Conservation (phyloP, 2,329 filamentous ascomycete genomes). For the Monosporascus sp. region DNA sequence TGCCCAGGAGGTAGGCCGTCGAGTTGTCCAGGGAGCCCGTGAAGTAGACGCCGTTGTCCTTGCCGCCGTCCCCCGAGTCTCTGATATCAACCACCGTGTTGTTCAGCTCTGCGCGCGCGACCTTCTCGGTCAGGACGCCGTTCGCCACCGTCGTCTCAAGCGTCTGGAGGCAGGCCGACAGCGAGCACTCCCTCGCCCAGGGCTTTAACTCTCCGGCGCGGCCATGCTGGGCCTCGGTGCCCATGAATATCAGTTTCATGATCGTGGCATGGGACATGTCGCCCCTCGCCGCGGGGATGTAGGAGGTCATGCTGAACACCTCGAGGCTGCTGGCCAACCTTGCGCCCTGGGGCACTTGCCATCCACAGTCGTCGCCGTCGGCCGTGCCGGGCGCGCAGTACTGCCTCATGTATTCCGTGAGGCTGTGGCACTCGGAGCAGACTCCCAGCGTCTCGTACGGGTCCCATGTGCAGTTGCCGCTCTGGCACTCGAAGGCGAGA, state of each 20-base stretch:
- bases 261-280: constrained; percentile 26
- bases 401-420: constrained; percentile 22
- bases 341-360: constrained; percentile 23
- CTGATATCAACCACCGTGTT: constrained; percentile 20
- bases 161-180: constrained; percentile 27
- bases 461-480: constrained; percentile 26
- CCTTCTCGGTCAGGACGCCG: constrained; percentile 23
- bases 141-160: constrained; percentile 18
- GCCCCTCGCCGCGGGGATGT: constrained; percentile 20
- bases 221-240: constrained; percentile 22
- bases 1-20: constrained; percentile 17
- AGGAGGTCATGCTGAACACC: constrained; percentile 29
- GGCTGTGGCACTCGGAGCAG: constrained; percentile 21
- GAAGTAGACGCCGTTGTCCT: constrained; percentile 17
- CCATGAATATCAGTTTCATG: constrained; percentile 29
- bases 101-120: constrained; percentile 15
- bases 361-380: constrained; percentile 20
- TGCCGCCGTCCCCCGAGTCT: constrained; percentile 6
- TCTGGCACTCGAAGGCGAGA: constrained; percentile 23
- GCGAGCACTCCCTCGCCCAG: constrained; percentile 26
- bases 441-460: constrained; percentile 24
- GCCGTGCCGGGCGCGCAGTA: constrained; percentile 15
- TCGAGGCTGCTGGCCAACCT: constrained; percentile 17
- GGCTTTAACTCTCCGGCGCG: constrained; percentile 18
- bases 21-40: constrained; percentile 7